Evolutionary conservation across 345 rosid species (phyloP).

Genomic region (Ailanthus altissimus): DNA sequence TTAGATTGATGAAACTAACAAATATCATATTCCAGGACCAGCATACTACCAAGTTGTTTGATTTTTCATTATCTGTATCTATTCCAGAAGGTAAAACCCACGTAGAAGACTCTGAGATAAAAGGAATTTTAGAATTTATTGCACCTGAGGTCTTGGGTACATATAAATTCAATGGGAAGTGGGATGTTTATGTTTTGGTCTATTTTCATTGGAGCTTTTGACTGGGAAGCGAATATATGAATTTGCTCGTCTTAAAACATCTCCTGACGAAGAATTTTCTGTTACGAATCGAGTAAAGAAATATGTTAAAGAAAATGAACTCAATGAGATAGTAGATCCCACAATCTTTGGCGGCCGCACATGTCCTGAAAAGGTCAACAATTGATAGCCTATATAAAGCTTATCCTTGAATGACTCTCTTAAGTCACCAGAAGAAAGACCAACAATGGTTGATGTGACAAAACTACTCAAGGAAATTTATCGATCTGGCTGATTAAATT

Average conservation of each 20-base stretch:
- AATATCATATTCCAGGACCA: conserved; percentile 7
- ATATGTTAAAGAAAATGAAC: not conserved
- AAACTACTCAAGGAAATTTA: not conserved
- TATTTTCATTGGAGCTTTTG: not conserved
- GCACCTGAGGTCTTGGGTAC: conserved; percentile 6
- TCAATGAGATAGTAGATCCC: conserved; percentile 18
- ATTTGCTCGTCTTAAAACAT: not conserved
- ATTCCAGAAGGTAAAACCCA: conserved; percentile 30
- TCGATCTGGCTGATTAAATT: no score
- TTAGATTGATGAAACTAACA: not conserved
- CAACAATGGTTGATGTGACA: conserved; percentile 2
- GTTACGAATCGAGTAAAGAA: not conserved
- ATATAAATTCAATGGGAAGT: conserved; percentile 26
- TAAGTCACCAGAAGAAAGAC: not conserved
- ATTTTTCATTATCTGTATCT: conserved; percentile 5
- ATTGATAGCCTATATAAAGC: not conserved
- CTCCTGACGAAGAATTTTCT: not conserved
- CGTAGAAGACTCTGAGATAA: not conserved
- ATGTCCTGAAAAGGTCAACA: not conserved
- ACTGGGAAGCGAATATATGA: not conserved
- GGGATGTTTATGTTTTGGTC: conserved; percentile 24
- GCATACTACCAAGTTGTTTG: conserved; percentile 19
- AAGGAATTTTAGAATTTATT: not conserved
- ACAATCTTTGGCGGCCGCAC: not conserved
- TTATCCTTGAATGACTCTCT: not conserved